phyloP scores from a whole-genome alignment of 305 asterid species.

The Fraxinus paxiana region DNA sequence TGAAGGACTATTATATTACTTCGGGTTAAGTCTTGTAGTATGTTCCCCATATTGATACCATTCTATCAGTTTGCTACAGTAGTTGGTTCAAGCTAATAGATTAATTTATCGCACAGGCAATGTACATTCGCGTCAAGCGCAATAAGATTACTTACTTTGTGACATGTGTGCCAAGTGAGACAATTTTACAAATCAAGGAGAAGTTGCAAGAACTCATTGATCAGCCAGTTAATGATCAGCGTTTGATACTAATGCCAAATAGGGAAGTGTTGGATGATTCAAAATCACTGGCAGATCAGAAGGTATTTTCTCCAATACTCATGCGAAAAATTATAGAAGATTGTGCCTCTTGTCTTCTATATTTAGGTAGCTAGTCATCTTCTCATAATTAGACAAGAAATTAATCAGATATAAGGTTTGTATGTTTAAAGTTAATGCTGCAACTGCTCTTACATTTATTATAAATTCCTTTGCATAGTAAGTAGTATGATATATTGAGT shows the following conservation, averaged over 20 bases:
- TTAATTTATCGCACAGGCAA: slow-evolving; percentile 45
- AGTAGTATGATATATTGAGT: slow-evolving; percentile 6
- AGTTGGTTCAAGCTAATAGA: slow-evolving; percentile 3
- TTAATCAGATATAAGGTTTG: background rate
- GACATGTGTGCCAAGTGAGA: slow-evolving; percentile 86
- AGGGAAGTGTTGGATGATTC: slow-evolving; percentile 65
- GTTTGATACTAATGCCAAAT: slow-evolving; percentile 51
- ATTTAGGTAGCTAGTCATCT: slow-evolving; percentile 8
- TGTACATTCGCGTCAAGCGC: slow-evolving; percentile 90
- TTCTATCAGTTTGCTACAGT: slow-evolving; percentile 9
- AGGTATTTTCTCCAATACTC: slow-evolving; percentile 37
- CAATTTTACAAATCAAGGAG: slow-evolving; percentile 66
- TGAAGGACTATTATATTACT: background rate
- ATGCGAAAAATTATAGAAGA: background rate
- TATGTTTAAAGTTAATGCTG: background rate
- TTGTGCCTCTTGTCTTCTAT: slow-evolving; percentile 10
- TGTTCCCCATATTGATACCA: background rate
- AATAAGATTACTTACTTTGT: slow-evolving; percentile 75
- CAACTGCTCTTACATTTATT: background rate
- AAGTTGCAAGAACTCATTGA: slow-evolving; percentile 75
- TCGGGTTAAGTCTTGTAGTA: background rate
- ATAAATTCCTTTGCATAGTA: background rate
- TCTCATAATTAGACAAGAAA: background rate
- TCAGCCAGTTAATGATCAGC: slow-evolving; percentile 70
- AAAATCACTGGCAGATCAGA: slow-evolving; percentile 82